These are phyloP conservation scores for Arachnomyces sp. DNA, from an alignment of 2,329 filamentous ascomycete genomes.

Conservation along the genomic window DNA sequence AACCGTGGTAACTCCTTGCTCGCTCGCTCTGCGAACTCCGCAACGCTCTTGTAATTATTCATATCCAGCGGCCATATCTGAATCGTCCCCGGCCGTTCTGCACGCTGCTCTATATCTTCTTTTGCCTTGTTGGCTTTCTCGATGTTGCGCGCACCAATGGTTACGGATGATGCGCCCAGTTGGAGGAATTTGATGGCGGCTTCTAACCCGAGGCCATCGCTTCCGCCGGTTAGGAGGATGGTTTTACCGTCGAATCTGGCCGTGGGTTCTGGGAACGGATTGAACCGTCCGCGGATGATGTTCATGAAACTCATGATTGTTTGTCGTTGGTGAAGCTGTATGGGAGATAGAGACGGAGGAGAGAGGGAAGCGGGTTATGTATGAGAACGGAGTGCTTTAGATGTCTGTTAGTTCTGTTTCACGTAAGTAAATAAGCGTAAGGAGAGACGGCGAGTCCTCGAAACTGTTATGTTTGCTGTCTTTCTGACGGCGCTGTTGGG, in stretches of 20 bases:
- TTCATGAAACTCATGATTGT: slow-evolving; percentile 10
- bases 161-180: slow-evolving; percentile 35
- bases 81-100: slow-evolving; percentile 27
- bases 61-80: slow-evolving; percentile 42
- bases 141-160: slow-evolving; percentile 40
- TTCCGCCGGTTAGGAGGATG: slow-evolving; percentile 45
- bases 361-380: too few species aligned
- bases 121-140: slow-evolving; percentile 38
- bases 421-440: too few species aligned
- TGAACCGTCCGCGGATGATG: slow-evolving; percentile 10
- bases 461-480: too few species aligned
- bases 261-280: slow-evolving; percentile 29
- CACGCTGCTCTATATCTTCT: slow-evolving; percentile 27
- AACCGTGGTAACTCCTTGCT: slow-evolving; percentile 30
- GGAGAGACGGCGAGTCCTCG: too few species aligned
- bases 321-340: too few species aligned
- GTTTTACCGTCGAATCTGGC: slow-evolving; percentile 39
- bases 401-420: too few species aligned
- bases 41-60: slow-evolving; percentile 38
- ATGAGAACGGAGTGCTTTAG: too few species aligned
- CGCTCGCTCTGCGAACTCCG: slow-evolving; percentile 33
- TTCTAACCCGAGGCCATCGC: slow-evolving; percentile 44
- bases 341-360: too few species aligned
- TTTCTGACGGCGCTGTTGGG: too few species aligned
- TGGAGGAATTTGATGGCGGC: slow-evolving; percentile 42